These are phyloP conservation scores for Acarospora socialis DNA, from an alignment of 2,329 filamentous ascomycete species.

Conservation along the genomic window DNA sequence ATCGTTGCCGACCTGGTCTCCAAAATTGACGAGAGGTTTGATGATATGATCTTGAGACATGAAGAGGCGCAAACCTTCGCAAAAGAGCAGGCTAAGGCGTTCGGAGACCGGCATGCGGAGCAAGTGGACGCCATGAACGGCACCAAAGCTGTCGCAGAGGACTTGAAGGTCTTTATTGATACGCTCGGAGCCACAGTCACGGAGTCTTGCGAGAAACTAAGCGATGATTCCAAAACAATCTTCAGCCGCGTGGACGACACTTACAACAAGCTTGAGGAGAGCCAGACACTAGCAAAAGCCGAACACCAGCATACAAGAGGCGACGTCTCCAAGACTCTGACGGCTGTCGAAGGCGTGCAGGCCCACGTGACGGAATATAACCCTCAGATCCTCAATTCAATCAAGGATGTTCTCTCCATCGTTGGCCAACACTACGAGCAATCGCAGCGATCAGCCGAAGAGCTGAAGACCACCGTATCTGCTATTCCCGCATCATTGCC, in stretches of 20 bases:
- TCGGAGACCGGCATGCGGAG: slow-evolving; percentile 57
- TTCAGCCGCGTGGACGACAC: slow-evolving; percentile 72
- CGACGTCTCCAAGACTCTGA: slow-evolving; percentile 60
- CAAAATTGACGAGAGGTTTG: slow-evolving; percentile 63
- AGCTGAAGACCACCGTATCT: slow-evolving; percentile 43
- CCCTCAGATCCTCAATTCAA: slow-evolving; percentile 72
- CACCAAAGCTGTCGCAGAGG: slow-evolving; percentile 71
- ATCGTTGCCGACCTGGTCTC: slow-evolving; percentile 39
- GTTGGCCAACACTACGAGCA: slow-evolving; percentile 83
- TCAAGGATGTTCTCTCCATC: slow-evolving; percentile 71
- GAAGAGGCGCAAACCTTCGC: slow-evolving; percentile 66
- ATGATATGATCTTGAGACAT: slow-evolving; percentile 71
- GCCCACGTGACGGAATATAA: slow-evolving; percentile 69
- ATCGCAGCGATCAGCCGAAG: slow-evolving; percentile 53
- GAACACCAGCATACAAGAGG: slow-evolving; percentile 75
- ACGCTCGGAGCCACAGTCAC: slow-evolving; percentile 68
- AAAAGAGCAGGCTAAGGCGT: slow-evolving; percentile 58
- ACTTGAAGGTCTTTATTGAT: slow-evolving; percentile 74
- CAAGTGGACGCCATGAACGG: slow-evolving; percentile 59
- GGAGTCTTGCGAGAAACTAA: slow-evolving; percentile 73
- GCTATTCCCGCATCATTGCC: slow-evolving; percentile 37
- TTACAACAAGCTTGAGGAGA: slow-evolving; percentile 59
- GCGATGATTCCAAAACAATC: slow-evolving; percentile 74
- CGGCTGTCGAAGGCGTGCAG: slow-evolving; percentile 60
- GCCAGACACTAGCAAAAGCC: slow-evolving; percentile 40